A percentile compares a stretch with the other conserved stretches of the same genome.
Evolutionary conservation across 2,329 filamentous ascomycete genomes (phyloP).

Genomic region (Arthrobotrys pseudoclavata): DNA sequence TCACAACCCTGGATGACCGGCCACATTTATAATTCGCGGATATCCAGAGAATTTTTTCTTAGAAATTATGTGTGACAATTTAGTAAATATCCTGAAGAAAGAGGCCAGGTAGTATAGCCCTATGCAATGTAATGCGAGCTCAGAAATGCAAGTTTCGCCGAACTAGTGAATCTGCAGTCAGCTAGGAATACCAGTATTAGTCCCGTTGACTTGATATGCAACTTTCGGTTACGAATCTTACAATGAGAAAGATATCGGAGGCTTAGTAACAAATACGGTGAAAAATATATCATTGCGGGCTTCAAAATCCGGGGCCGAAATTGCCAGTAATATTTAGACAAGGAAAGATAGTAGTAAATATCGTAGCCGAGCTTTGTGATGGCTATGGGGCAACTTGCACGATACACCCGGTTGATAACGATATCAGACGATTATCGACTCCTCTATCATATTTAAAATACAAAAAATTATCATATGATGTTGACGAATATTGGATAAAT

Average conservation of each 20-base stretch:
- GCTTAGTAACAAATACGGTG: constrained; percentile 22
- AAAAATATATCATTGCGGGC: not conserved
- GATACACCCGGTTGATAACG: not conserved
- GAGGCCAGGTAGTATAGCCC: constrained; percentile 14
- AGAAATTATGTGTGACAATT: not conserved
- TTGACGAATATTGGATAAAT: not conserved
- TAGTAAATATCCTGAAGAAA: not conserved
- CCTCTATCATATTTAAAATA: not conserved
- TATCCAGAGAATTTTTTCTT: constrained; percentile 13
- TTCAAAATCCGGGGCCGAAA: not conserved
- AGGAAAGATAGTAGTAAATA: not conserved
- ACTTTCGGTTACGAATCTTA: constrained; percentile 22
- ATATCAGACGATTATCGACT: not conserved
- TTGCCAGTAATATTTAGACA: constrained; percentile 1
- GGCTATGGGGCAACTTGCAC: not conserved
- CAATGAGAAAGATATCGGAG: not conserved
- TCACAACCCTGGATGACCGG: constrained; percentile 22
- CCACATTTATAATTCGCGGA: constrained; percentile 11
- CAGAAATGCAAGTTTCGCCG: constrained; percentile 24
- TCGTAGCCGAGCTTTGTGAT: not conserved
- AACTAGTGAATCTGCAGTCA: constrained; percentile 28
- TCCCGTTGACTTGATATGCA: constrained; percentile 1
- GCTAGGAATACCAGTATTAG: not conserved
- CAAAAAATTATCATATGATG: not conserved
- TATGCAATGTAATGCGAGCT: constrained; percentile 26